Base-by-base conservation (phyloP, 805 yeast genomes). In the Blastobotrys attinorum region DNA sequence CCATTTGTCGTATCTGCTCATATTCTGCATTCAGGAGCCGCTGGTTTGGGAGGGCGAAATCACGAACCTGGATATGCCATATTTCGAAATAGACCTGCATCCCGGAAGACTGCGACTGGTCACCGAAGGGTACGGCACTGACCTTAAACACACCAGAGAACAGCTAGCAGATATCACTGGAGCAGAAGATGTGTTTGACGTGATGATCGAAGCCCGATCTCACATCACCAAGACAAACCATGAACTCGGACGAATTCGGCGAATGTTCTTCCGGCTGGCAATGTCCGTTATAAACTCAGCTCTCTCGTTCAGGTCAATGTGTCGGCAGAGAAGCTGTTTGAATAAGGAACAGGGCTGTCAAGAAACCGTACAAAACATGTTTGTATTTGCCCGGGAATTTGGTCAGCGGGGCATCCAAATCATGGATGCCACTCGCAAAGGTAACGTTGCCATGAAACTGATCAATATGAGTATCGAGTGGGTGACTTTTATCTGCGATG, bases 401-500 rank as follows among this genome's bases (percentile, higher is more conserved):
- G 89, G 92, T 2, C 79, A 79, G 53, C 81, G 82, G 51, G 78
- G 86, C 1, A 68, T 84, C 33, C 70, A 77, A 47, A 73, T 72
- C 41, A 70, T 83, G 49, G 89, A 83, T 43, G 72, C 81, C 2
- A 65, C 76, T 2, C 69, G 82, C 44, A 79, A 85, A 49, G 77
- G 89, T 0, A 72, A 76, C 0, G 73, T 88, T 7, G 79, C 87
- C 22, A 67, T 81, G 65, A 77, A 78, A 52, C 72, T 92, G 59
- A 77, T 92, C 23, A 77, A 79, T 45, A 64, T 87, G 48, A 76
- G 94, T 37, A 77, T 88, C 36, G 90, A 83, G 44, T 92, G 98
- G 98, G 82, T 92, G 15, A 77, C 87, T 45, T 90, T 88, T 57
- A 78, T 92, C 22, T 87, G 90, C 47, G 96, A 92, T 61, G 97